A percentile compares a stretch with the other conserved stretches of the same genome.
phyloP scores from a whole-genome alignment of 2,329 filamentous ascomycete genomes.

The Chaetomium strumarium region DNA sequence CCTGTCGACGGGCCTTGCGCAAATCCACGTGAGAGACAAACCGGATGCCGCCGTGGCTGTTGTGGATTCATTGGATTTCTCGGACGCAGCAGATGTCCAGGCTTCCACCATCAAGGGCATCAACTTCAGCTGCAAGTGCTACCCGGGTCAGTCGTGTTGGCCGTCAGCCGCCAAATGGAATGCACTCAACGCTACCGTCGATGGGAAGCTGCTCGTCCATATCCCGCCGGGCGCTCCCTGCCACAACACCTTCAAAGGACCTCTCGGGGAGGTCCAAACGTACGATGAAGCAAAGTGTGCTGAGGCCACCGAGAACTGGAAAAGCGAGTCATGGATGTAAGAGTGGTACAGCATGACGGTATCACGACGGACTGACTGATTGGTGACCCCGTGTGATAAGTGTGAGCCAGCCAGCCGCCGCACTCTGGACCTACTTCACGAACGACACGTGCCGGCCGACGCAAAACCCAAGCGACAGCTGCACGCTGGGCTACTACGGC shows the following conservation, averaged over 20 bases:
- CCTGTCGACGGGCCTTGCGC: background rate
- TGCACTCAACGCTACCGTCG: slow-evolving; percentile 31
- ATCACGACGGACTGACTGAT: background rate
- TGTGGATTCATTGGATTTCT: slow-evolving; percentile 13
- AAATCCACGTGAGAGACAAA: slow-evolving; percentile 1
- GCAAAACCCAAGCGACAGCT: slow-evolving; percentile 27
- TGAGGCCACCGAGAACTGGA: slow-evolving; percentile 27
- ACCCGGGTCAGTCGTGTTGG: slow-evolving; percentile 23
- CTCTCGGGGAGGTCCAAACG: slow-evolving; percentile 32
- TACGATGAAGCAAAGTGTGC: slow-evolving; percentile 32
- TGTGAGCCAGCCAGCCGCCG: slow-evolving; percentile 22
- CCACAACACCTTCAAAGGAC: slow-evolving; percentile 33
- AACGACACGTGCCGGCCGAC: slow-evolving; percentile 37
- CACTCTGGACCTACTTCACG: slow-evolving; percentile 37
- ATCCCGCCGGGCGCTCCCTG: slow-evolving; percentile 29
- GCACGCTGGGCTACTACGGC: slow-evolving; percentile 36
- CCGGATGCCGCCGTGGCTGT: background rate
- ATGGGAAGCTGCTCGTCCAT: slow-evolving; percentile 30
- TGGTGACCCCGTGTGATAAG: background rate
- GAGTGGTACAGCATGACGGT: slow-evolving; percentile 2
- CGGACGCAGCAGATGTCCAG: slow-evolving; percentile 10
- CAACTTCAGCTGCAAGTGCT: slow-evolving; percentile 26
- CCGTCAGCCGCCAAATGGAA: slow-evolving; percentile 21
- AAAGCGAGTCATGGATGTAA: slow-evolving; percentile 34
- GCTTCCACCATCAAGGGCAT: slow-evolving; percentile 9